Percentiles rank a stretch among this genome's conserved stretches.
phyloP scores from a whole-genome alignment of 2,329 filamentous ascomycete genomes.

The Rhynchosporium agropyri region DNA sequence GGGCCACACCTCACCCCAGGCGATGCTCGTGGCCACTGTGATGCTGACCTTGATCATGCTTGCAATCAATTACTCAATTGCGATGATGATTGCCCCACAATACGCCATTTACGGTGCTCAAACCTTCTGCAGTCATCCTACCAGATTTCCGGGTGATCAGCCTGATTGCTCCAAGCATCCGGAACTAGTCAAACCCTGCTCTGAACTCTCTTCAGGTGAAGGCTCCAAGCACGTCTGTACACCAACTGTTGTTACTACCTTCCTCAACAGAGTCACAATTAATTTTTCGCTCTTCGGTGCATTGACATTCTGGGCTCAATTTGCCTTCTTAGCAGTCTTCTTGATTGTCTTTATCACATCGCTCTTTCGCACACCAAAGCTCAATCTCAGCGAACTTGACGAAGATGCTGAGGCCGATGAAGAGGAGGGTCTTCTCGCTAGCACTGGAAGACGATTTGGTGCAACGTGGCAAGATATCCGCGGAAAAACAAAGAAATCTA shows the following conservation, averaged over 20 bases:
- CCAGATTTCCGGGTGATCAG: slow-evolving; percentile 62
- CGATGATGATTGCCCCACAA: slow-evolving; percentile 93
- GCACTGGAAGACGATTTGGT: slow-evolving; percentile 77
- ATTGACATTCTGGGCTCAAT: slow-evolving; percentile 95
- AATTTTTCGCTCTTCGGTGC: slow-evolving; percentile 96
- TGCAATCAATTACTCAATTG: slow-evolving; percentile 88
- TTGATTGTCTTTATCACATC: slow-evolving; percentile 78
- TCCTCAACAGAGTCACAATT: slow-evolving; percentile 87
- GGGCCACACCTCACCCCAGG: slow-evolving; percentile 88
- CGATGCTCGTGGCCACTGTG: slow-evolving; percentile 85
- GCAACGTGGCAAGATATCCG: slow-evolving; percentile 90
- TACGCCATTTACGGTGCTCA: slow-evolving; percentile 95
- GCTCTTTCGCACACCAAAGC: slow-evolving; percentile 76
- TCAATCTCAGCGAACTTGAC: slow-evolving; percentile 78
- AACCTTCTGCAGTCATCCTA: slow-evolving; percentile 81
- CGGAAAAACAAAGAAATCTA: slow-evolving; percentile 40
- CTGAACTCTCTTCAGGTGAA: slow-evolving; percentile 71
- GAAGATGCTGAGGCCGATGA: slow-evolving; percentile 90
- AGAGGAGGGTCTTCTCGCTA: slow-evolving; percentile 87
- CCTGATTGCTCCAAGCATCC: slow-evolving; percentile 75
- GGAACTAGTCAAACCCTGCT: slow-evolving; percentile 78
- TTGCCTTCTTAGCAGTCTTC: slow-evolving; percentile 84
- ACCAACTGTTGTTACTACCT: slow-evolving; percentile 86
- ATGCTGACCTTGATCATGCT: slow-evolving; percentile 88
- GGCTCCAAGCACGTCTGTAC: slow-evolving; percentile 83